Evolutionary conservation across 352 stramenopile species (phyloP).

Genomic region (Phytophthora fragariae): DNA sequence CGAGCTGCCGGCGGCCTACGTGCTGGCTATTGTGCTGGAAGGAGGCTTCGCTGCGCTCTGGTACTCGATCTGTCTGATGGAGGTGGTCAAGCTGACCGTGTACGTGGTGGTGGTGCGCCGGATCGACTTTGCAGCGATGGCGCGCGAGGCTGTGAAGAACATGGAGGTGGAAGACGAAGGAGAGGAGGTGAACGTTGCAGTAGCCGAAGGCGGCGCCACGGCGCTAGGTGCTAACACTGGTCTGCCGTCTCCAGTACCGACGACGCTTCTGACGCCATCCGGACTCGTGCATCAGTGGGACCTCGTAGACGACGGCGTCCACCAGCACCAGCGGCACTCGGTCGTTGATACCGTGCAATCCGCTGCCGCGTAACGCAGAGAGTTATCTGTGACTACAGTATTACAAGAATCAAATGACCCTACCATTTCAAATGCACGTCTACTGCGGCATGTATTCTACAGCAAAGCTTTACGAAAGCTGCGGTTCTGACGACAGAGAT

Average conservation of each 20-base stretch:
- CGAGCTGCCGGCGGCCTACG: constrained; percentile 33
- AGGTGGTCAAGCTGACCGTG: constrained; percentile 38
- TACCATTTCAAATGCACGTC: too few relatives aligned
- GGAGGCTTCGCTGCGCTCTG: constrained; percentile 36
- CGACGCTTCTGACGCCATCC: constrained; percentile 33
- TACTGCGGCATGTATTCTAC: too few relatives aligned
- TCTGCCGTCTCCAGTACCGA: constrained; percentile 31
- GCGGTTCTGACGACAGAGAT: too few relatives aligned
- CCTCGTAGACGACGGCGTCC: constrained; percentile 34
- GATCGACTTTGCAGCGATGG: constrained; percentile 35
- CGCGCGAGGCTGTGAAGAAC: constrained; percentile 35
- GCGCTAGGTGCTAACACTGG: constrained; percentile 35
- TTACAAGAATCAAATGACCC: too few relatives aligned
- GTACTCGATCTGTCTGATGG: constrained; percentile 45
- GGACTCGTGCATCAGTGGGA: constrained; percentile 38
- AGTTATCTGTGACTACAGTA: too few relatives aligned
- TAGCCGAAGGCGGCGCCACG: constrained; percentile 32
- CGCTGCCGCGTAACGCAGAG: not conserved
- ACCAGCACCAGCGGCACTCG: not conserved
- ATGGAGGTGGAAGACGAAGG: constrained; percentile 39
- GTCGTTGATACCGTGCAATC: constrained; percentile 2
- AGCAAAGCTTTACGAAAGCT: too few relatives aligned
- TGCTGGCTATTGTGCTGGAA: constrained; percentile 30
- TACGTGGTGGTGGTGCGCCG: constrained; percentile 33
- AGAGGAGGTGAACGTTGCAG: constrained; percentile 32